Evolutionary conservation across 257 asterid genomes (phyloP).

Genomic region (Echites panduratus): DNA sequence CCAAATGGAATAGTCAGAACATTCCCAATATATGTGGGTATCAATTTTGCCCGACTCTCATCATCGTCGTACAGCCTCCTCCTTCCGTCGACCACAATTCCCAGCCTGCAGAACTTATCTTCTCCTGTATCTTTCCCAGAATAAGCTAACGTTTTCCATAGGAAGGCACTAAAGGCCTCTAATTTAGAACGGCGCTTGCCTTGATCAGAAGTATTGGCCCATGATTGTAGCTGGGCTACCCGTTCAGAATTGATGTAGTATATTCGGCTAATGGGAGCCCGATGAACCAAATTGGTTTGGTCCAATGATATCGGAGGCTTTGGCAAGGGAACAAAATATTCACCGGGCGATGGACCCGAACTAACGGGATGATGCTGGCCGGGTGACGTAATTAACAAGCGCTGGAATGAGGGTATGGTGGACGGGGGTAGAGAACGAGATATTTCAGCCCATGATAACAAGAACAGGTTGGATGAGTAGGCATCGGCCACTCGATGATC

Average conservation of each 20-base stretch:
- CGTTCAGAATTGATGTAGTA: slow-evolving; percentile 41
- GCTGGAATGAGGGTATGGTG: slow-evolving; percentile 51
- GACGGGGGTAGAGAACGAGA: slow-evolving; percentile 36
- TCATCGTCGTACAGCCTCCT: slow-evolving; percentile 30
- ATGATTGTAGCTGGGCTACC: slow-evolving; percentile 33
- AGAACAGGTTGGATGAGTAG: slow-evolving; percentile 68
- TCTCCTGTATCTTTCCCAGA: slow-evolving; percentile 8
- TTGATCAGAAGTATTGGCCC: slow-evolving; percentile 26
- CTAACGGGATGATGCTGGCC: slow-evolving; percentile 31
- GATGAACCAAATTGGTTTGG: slow-evolving; percentile 7
- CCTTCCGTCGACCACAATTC: slow-evolving; percentile 73
- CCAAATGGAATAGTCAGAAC: slow-evolving; percentile 64
- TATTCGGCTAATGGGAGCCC: slow-evolving; percentile 44
- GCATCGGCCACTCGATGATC: slow-evolving; percentile 76
- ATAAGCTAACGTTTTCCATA: slow-evolving; percentile 50
- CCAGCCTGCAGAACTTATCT: slow-evolving; percentile 31
- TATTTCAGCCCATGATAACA: slow-evolving; percentile 59
- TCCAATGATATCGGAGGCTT: slow-evolving; percentile 7
- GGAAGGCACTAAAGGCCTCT: slow-evolving; percentile 56
- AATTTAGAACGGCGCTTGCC: slow-evolving; percentile 34
- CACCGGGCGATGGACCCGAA: slow-evolving; percentile 29
- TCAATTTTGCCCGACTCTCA: background rate
- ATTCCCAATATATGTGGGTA: slow-evolving; percentile 46
- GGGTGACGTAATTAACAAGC: slow-evolving; percentile 44
- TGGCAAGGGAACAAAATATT: slow-evolving; percentile 32